Evolutionary conservation across 1,284 basidiomycete species (phyloP), one percentile per base, ranked within the genome.

Genomic region (Trichosporon faecale): DNA sequence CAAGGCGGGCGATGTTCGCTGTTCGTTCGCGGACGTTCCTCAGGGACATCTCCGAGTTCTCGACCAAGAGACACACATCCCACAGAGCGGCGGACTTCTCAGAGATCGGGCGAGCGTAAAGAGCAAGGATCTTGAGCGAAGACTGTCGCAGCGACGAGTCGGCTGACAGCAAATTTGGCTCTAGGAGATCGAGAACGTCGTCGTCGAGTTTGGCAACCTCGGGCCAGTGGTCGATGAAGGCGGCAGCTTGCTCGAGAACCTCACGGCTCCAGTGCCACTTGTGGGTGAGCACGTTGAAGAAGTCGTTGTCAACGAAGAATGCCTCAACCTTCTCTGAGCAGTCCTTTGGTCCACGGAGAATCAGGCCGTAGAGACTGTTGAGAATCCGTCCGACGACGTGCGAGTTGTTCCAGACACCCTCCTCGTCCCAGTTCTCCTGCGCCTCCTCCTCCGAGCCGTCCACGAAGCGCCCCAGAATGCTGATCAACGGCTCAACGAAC

Each of bases 11-110:
- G 21, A 95, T 91, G 33, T 89, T 85, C 73, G 94, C 82, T 1
- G 92, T 88, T 44, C 93, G 88, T 76, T 97, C 94, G 27, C 94
- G 87, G 0, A 91, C 90, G 37, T 93, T 91, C 72, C 90, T 89
- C 1, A 92, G 85, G 65, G 92, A 90, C 60, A 94, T 82, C 0
- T 90, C 84, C 0, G 91, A 88, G 69, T 91, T 87, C 78, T 95
- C 93, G 1, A 90, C 89, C 66, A 89, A 87, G 5, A 92, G 78
- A 77, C 90, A 91, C 23, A 87, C 86, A 71, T 88, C 86, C 68
- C 92, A 80, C 0, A 90, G 85, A 16, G 55, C 27, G 3, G 65
- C 21, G 11, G 66, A 63, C 8, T 66, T n/a, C 64, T 70, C 57
- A 46, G 60, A 44, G 11, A 73, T 73, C 29, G 76, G 70, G 29